Base-by-base conservation (phyloP, 2,329 filamentous ascomycete genomes). In the Alternaria incomplexa region DNA sequence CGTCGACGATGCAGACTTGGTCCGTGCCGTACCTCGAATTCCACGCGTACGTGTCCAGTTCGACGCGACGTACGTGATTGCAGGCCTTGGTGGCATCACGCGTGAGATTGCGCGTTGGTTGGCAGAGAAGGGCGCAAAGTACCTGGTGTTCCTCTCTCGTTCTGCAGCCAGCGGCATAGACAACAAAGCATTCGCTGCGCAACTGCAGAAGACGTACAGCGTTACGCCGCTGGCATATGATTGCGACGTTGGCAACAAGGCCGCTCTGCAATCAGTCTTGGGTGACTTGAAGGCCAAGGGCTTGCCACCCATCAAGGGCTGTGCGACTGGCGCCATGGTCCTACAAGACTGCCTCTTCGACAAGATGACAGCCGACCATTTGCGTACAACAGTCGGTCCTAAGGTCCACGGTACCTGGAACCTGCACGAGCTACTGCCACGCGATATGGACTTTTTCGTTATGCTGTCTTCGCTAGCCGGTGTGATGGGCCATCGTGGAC, bases 331-430 rank as follows among this genome's bases (percentile, higher is more conserved):
- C 12, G 75, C 74, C 28, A 77, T 77, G 75, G 65, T 75, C 3
- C 62, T 77, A 17, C 56, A 59, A 26, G 61, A 71, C 40, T 43
- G 53, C 3, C 47, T 64, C 13, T 56, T 70, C n/a, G 63, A 64
- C 15, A 60, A 72, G 10, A 66, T 67, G 64, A 56, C 48, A 0
- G 61, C 57, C 40, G 54, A 57, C 17, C 25, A 40, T 43, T 40
- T 20, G 59, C 59, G n/a, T 22, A 59, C 51, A 7, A 56, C 56
- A 3, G 51, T 68, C 11, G 36, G 50, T 7, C 66, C 70, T 8
- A 82, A 82, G 56, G 66, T 82, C 7, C 59, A 64, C 9, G 80
- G 79, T 1, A 75, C 79, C 3, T 71, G 75, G 66, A 74, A 76
- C 28, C 64, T 80, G 0, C 69, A 72, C 36, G 59, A 67, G 25